Evolutionary conservation across 768 basidiomycete species (phyloP), one percentile per base, ranked within the genome.

Genomic region (Rubroboletus satanas): DNA sequence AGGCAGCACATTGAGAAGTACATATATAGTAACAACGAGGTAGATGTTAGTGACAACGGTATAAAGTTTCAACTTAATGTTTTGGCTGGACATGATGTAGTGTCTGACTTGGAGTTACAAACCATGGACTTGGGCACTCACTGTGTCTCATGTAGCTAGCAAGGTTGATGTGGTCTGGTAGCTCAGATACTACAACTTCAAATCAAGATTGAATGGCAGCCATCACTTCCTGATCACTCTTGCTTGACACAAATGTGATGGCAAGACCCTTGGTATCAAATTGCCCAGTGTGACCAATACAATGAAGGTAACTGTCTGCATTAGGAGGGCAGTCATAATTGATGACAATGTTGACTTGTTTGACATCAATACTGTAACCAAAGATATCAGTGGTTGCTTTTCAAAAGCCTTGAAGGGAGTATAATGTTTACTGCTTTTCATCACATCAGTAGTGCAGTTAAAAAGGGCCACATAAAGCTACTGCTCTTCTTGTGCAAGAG

Each of bases 191-290:
- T 32, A 93, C 94, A 31, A 99, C 96, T 70, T 98, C 96, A 77
- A 99, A 99, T 61, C 97, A 77, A 38, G 91, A 85, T 73, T 99
- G 97, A 63, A 99, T 98, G 28, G 88, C 83, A 38, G 86, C 80
- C 86, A 99, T 90, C 56, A 99, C 95, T 72, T 92, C 89, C 69
- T 90, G 85, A 67, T 99, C 97, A 57, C 79, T 83, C 49, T 98
- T 95, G 18, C 88, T 90, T 4, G 96, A 85, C 39, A 98, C 91
- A 67, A 96, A 99, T 1, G 95, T 98, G 71, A 98, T 91, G 15
- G 96, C 95, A 41, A 99, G 87, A 81, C 97, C 97, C 74, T 98
- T 98, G 33, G 97, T 99, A 61, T 97, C 97, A 74, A 99, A 99
- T 58, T 97, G 93, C 62, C 97, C 97, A 61, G 97, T 97, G 77